Percentiles rank a stretch among this genome's conserved stretches.
phyloP scores from a whole-genome alignment of 225 moss, liverwort and hornwort genomes.

The Marchantia polymorpha region DNA sequence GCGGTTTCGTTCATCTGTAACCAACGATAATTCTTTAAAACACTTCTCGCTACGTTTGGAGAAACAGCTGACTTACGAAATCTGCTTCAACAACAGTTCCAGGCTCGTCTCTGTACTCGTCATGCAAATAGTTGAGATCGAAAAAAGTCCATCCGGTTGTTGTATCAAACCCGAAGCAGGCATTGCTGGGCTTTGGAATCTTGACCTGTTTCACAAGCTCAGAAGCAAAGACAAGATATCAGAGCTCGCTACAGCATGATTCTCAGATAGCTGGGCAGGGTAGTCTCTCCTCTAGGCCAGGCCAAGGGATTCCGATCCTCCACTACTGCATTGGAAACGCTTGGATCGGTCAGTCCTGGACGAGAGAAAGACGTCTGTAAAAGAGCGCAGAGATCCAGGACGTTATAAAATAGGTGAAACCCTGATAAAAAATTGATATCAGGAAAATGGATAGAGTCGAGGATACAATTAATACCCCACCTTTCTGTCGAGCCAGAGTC shows the following conservation, averaged over 20 bases:
- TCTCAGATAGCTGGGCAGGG: too few species aligned
- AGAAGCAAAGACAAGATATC: background rate
- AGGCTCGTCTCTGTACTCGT: constrained; percentile 86
- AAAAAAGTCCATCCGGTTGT: constrained; percentile 99
- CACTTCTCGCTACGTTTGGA: too few species aligned
- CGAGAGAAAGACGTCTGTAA: background rate
- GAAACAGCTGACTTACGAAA: constrained; percentile 52
- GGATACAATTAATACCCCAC: constrained; percentile 22
- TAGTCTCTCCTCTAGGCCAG: too few species aligned
- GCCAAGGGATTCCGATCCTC: too few species aligned
- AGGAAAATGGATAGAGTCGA: too few species aligned
- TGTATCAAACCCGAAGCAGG: constrained; percentile 91
- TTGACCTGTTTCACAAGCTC: constrained; percentile 44
- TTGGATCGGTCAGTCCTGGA: background rate
- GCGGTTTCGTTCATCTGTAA: too few species aligned
- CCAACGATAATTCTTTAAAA: too few species aligned
- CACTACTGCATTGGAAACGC: too few species aligned
- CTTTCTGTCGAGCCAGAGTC: constrained; percentile 97
- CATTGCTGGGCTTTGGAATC: constrained; percentile 91
- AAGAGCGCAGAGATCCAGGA: too few species aligned
- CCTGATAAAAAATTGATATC: too few species aligned
- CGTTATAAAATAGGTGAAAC: too few species aligned
- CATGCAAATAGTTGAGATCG: constrained; percentile 79
- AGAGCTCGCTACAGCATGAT: too few species aligned
- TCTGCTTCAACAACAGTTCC: constrained; percentile 99